Evolutionary conservation across 2,329 filamentous ascomycete genomes (phyloP).

Genomic region (Talaromyces marneffei): DNA sequence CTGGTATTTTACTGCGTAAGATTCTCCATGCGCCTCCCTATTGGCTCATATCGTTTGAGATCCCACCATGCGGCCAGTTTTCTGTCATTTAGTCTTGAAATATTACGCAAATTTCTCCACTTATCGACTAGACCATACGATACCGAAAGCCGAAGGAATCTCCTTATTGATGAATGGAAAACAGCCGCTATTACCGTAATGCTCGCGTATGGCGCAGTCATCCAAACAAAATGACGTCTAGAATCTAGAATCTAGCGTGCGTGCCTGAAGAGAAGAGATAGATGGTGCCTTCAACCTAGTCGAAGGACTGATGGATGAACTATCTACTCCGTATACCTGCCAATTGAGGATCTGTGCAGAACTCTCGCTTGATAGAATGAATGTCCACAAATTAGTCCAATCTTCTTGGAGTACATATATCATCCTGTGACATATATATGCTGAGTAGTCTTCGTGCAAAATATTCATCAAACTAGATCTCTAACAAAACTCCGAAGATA

Average conservation of each 20-base stretch:
- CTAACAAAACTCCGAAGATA: too few species aligned
- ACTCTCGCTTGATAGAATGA: not conserved
- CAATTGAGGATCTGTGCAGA: not conserved
- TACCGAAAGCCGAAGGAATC: not conserved
- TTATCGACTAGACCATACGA: not conserved
- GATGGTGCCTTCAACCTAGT: too few species aligned
- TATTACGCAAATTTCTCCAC: not conserved
- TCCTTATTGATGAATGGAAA: not conserved
- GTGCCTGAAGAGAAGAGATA: too few species aligned
- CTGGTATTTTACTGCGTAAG: not conserved
- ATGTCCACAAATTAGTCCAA: too few species aligned
- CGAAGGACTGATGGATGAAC: slow-evolving; percentile 10
- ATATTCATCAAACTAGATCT: not conserved
- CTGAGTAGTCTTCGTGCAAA: not conserved
- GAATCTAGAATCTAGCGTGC: too few species aligned
- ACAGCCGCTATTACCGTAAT: not conserved
- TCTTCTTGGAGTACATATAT: not conserved
- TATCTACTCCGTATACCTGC: not conserved
- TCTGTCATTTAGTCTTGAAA: not conserved
- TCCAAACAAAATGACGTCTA: not conserved
- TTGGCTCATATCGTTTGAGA: not conserved
- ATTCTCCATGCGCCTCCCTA: not conserved
- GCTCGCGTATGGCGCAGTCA: not conserved
- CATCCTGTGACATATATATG: not conserved
- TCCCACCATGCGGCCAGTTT: not conserved